Percentiles rank a stretch among this genome's conserved stretches.
phyloP scores from a whole-genome alignment of 1,284 basidiomycete species.

The Ustilago bromivora region DNA sequence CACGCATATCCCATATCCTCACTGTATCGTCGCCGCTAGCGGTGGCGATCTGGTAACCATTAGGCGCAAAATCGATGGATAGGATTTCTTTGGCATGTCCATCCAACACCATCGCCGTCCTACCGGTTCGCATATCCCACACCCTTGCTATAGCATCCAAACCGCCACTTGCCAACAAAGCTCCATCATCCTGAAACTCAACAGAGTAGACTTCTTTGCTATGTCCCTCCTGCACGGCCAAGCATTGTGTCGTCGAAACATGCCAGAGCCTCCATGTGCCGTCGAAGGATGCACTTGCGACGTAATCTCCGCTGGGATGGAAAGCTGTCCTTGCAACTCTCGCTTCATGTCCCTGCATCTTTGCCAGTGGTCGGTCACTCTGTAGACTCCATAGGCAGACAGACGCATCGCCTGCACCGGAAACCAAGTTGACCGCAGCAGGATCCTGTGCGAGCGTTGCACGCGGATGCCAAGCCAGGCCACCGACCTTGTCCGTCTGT shows the following conservation, averaged over 20 bases:
- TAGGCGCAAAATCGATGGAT: slow-evolving; percentile 91
- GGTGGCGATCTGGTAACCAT: slow-evolving; percentile 96
- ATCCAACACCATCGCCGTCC: slow-evolving; percentile 97
- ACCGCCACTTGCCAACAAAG: slow-evolving; percentile 90
- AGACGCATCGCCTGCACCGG: slow-evolving; percentile 87
- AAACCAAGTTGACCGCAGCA: slow-evolving; percentile 84
- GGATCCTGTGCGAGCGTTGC: slow-evolving; percentile 84
- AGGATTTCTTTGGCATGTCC: slow-evolving; percentile 96
- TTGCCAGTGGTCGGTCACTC: slow-evolving; percentile 83
- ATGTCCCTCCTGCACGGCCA: slow-evolving; percentile 94
- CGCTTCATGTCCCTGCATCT: slow-evolving; percentile 87
- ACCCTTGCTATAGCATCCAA: slow-evolving; percentile 96
- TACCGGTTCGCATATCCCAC: slow-evolving; percentile 94
- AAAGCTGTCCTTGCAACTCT: slow-evolving; percentile 94
- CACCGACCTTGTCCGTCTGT: slow-evolving; percentile 90
- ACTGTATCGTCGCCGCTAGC: slow-evolving; percentile 97
- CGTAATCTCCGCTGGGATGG: slow-evolving; percentile 91
- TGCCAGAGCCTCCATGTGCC: slow-evolving; percentile 99
- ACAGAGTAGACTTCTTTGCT: slow-evolving; percentile 95
- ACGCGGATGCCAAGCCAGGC: slow-evolving; percentile 95
- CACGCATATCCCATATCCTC: slow-evolving; percentile 97
- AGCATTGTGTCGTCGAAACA: slow-evolving; percentile 80
- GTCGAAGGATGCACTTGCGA: slow-evolving; percentile 95
- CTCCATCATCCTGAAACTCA: slow-evolving; percentile 95
- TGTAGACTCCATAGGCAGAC: slow-evolving; percentile 85